These are phyloP conservation scores for Candolleomyces efflorescens DNA, from an alignment of 768 basidiomycete genomes.

Conservation along the genomic window DNA sequence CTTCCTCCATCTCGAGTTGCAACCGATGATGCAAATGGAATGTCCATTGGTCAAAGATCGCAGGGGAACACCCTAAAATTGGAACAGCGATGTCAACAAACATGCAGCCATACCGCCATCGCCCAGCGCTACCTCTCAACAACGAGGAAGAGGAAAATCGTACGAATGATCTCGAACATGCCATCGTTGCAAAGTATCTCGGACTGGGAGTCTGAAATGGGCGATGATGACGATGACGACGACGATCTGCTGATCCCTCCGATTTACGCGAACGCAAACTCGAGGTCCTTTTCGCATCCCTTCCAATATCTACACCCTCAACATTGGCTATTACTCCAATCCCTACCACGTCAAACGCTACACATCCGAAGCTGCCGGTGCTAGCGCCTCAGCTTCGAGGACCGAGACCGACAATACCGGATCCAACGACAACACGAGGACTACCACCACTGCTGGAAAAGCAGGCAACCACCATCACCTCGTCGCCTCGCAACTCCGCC, in stretches of 20 bases:
- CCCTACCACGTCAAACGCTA: too few relatives aligned
- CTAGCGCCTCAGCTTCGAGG: too few relatives aligned
- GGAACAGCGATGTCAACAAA: too few relatives aligned
- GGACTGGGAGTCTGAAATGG: slow-evolving; percentile 5
- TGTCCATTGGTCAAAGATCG: slow-evolving; percentile 23
- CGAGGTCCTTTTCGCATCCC: too few relatives aligned
- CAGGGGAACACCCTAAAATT: slow-evolving; percentile 21
- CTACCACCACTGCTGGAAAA: slow-evolving; percentile 9
- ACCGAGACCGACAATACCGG: too few relatives aligned
- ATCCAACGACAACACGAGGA: too few relatives aligned
- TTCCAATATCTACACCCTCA: too few relatives aligned
- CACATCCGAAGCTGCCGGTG: too few relatives aligned
- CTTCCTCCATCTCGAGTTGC: slow-evolving; percentile 5
- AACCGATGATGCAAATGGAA: slow-evolving; percentile 18
- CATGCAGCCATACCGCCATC: too few relatives aligned
- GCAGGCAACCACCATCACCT: slow-evolving; percentile 47
- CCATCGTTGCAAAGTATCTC: slow-evolving; percentile 8
- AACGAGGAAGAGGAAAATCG: neutral
- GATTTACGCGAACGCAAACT: too few relatives aligned
- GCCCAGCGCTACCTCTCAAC: too few relatives aligned
- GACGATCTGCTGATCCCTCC: neutral
- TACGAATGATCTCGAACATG: slow-evolving; percentile 16
- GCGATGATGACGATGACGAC: slow-evolving; percentile 7
- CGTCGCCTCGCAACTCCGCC: slow-evolving; percentile 10
- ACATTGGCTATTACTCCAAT: too few relatives aligned